Percentiles rank a stretch among this genome's conserved stretches.
These are phyloP conservation scores for Parathielavia hyrcaniae DNA, from an alignment of 495 filamentous ascomycete species.

Conservation along the genomic window DNA sequence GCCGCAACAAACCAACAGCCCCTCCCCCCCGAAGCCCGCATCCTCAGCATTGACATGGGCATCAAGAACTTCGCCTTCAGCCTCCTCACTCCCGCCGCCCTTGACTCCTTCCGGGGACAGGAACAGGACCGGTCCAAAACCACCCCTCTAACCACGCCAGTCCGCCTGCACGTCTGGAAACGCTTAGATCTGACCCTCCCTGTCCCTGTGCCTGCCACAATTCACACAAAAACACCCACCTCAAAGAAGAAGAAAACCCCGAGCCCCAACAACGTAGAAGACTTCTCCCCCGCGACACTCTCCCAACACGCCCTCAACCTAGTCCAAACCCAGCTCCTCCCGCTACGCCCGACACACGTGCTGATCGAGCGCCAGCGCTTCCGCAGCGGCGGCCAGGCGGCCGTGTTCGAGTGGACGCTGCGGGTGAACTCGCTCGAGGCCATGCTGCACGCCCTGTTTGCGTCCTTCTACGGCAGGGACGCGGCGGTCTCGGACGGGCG, in stretches of 20 bases:
- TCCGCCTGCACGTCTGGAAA: conserved; percentile 30
- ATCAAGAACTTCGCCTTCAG: conserved; percentile 79
- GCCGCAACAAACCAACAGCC: conserved; percentile 19
- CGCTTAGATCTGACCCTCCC: conserved; percentile 31
- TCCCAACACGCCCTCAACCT: conserved; percentile 58
- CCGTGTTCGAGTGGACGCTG: conserved; percentile 83
- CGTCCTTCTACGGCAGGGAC: conserved; percentile 39
- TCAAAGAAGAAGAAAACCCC: not conserved
- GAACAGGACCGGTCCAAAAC: too few species aligned
- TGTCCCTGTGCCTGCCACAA: not conserved
- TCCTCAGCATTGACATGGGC: conserved; percentile 85
- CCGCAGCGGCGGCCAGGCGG: conserved; percentile 56
- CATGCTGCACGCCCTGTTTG: conserved; percentile 76
- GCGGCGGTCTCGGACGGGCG: not conserved
- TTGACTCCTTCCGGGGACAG: not conserved
- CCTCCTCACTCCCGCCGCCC: conserved; percentile 41
- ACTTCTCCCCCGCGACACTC: conserved; percentile 53
- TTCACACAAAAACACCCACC: not conserved
- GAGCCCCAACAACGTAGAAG: not conserved
- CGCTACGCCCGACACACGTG: conserved; percentile 57
- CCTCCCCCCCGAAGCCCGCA: conserved; percentile 20
- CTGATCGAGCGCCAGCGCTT: conserved; percentile 89
- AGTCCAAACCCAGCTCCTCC: conserved; percentile 48
- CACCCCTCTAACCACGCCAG: conserved; percentile 30
- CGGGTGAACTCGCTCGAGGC: conserved; percentile 85